phyloP scores from a whole-genome alignment of 768 basidiomycete species.

The Hypholoma fasciculare region DNA sequence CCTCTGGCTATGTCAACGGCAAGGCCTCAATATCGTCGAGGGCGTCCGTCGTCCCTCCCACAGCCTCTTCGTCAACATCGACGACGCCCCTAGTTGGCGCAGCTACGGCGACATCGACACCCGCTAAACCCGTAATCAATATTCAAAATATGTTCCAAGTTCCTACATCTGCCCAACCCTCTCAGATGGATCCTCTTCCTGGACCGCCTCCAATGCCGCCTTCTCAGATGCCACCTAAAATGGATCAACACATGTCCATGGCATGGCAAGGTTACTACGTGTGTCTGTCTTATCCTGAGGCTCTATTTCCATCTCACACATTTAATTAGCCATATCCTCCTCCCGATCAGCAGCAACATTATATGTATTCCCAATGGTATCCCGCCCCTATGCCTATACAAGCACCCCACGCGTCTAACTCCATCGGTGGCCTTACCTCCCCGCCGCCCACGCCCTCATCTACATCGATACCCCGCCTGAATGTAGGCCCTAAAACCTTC shows the following conservation, averaged over 20 bases:
- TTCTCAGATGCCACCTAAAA: slow-evolving; percentile 32
- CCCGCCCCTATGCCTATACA: slow-evolving; percentile 41
- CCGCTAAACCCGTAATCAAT: slow-evolving; percentile 49
- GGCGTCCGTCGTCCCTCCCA: slow-evolving; percentile 28
- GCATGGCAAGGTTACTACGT: slow-evolving; percentile 59
- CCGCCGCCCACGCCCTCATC: slow-evolving; percentile 71
- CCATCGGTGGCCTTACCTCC: slow-evolving; percentile 52
- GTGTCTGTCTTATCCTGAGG: slow-evolving; percentile 28
- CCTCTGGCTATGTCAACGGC: slow-evolving; percentile 56
- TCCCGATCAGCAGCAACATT: slow-evolving; percentile 42
- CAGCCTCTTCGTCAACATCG: slow-evolving; percentile 34
- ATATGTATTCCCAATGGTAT: slow-evolving; percentile 42
- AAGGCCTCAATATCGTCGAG: slow-evolving; percentile 51
- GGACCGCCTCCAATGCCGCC: slow-evolving; percentile 19
- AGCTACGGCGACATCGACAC: slow-evolving; percentile 31
- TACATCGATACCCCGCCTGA: slow-evolving; percentile 49
- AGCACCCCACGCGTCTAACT: slow-evolving; percentile 36
- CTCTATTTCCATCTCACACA: slow-evolving; percentile 5
- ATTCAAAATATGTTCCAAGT: slow-evolving; percentile 65
- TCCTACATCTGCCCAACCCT: slow-evolving; percentile 38
- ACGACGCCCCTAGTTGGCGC: slow-evolving; percentile 28
- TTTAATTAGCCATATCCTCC: slow-evolving; percentile 33
- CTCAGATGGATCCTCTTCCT: slow-evolving; percentile 50
- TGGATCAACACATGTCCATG: slow-evolving; percentile 33
- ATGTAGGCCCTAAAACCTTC: slow-evolving; percentile 64